Base-by-base conservation (phyloP, 345 rosid genomes). In the Rhodamnia rubescens region DNA sequence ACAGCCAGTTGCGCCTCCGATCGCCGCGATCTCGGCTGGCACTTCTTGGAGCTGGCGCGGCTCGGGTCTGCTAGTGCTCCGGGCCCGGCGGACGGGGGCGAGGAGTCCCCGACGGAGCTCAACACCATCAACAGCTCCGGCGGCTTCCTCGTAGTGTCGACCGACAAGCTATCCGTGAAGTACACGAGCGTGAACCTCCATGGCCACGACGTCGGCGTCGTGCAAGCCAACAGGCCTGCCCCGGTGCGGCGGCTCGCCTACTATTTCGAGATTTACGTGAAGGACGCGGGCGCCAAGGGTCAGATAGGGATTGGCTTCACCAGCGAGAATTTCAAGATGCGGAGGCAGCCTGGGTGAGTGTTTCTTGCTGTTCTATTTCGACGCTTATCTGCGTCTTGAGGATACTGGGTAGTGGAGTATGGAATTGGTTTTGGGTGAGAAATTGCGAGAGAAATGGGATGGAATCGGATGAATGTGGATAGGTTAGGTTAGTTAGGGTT, bases 181-280 rank as follows among this genome's bases (percentile, higher is more conserved):
- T 96, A 97, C 89, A 89, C 95, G 16, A 88, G 56, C 83, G 91
- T 89, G 86, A 83, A 88, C 75, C 94, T 89, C 52, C 99, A 97
- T 83, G 98, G 95, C 13, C 94, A 95, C 86, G 99, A 95, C 52
- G 99, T 96, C 6, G 99, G 99, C 36, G 97, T 92, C 64, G 93
- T 94, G 56, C 98, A 97, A 86, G 97, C 95, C 57, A 91, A 96
- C 89, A 92, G 84, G 87, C 96, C 98, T 50, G 99, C 96, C 52
- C 98, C 98, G 8, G 88, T 88, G 47, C 93, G 93, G 93, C 91
- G 95, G 81, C 91, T 95, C 26, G 85, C 91, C 84, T 97, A 96
- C 91, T 97, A 95, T 91, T 97, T 97, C 84, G 99, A 97, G 98
- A 95, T 97, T 88, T 91, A 87, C 82, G 96, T 96, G 53, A 93